Base-by-base conservation (phyloP, 331 rosid species). In the Malus hybrid region DNA sequence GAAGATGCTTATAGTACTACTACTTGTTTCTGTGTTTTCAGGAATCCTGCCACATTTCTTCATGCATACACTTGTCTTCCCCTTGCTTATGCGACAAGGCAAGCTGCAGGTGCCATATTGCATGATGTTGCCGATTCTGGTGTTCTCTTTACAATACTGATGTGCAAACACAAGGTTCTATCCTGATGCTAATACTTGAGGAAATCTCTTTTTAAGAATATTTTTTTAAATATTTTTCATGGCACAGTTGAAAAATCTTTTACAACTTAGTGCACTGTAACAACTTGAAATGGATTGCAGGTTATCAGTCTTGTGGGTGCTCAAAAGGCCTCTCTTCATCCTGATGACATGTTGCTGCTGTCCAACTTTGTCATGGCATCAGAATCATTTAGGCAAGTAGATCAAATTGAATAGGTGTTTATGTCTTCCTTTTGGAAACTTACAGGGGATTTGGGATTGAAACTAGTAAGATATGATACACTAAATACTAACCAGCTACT, bases 21-120 rank as follows among this genome's bases (percentile, higher is more conserved):
- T 81, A 44, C 76, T 71, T 75, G 12, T 75, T 74, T 76, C 76
- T 74, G 14, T 74, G 68, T 60, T 80, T 74, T 84, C 88, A 93
- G 98, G 96, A 89, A 93, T 44, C 98, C 98, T 7, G 93, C 98
- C 66, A 91, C 97, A 71, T 93, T 93, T 89, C 97, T 93, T 83
- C 98, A 93, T 77, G 93, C 98, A 73, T 93, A 93, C 87, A 91
- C 96, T 29, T 93, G 97, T 83, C 93, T 93, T 39, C 98, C 98
- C 66, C 97, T 93, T 72, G 87, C 97, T 61, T 89, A 86, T 89
- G 96, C 88, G 24, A 86, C 96, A 76, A 86, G 98, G 77, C 98
- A 93, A 83, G 97, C 98, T 80, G 98, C 96, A 54, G 91, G 87
- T 84, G 93, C 96, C 71, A 85, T 93, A 79, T 88, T 93, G 89